Base-by-base conservation (phyloP, 768 basidiomycete genomes). In the Pleurotus tuoliensis region DNA sequence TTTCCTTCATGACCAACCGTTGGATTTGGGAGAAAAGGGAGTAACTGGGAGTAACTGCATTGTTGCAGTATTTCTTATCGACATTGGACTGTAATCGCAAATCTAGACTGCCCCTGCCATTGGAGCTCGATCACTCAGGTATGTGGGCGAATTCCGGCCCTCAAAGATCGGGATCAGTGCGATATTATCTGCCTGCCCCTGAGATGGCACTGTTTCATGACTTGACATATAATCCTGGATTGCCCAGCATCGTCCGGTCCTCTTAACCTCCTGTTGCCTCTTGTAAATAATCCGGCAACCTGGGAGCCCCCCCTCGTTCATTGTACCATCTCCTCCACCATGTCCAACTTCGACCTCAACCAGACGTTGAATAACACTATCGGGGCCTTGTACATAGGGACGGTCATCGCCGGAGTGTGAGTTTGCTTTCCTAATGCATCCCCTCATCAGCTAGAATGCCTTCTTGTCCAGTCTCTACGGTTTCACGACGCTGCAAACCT, bases 401-500 rank as follows among this genome's bases (percentile, higher is more conserved):
- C 62, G 5, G 56, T 67, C 48, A 58, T 64, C 47, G 64, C 70
- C 51, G 63, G 64, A 5, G 63, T 70, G 70, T 69, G 58, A 51
- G 70, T 64, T 24, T 15, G 24, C 30, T 34, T 45, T 20, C 41
- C 39, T 15, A 24, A 22, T 30, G 30, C 39, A 41, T 27, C 41
- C 44, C 20, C 25, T 12, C 15, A 24, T 20, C 37, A 22, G 20
- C 20, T n/a, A 44, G n/a, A 12, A 16, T 12, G 27, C 30, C 18
- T 37, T 41, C 9, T 37, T 38, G 5, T 11, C 16, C 43, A 77
- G 76, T 40, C 57, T 77, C 11, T 77, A 69, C 40, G 77, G 77
- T 16, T 65, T 75, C 50, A 76, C 70, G 1, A 69, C 69, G 6
- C 63, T 75, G 4, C 76, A 77, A 52, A 60, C 68, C 11, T 74